These are phyloP conservation scores for Cercospora sojina DNA, from an alignment of 2,329 filamentous ascomycete genomes.

Conservation along the genomic window DNA sequence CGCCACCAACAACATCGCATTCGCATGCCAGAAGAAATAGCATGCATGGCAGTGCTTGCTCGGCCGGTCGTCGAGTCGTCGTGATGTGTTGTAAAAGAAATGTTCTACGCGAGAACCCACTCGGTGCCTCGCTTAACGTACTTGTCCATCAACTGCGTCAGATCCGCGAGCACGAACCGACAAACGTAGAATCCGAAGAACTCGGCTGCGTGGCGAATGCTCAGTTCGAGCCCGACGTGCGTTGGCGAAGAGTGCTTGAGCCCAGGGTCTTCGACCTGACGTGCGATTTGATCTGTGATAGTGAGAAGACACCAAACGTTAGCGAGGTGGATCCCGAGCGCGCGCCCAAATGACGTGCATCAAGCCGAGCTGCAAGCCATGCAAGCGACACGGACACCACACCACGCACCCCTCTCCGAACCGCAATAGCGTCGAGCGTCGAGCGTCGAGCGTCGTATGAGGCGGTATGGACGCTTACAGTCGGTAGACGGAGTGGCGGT, in stretches of 20 bases:
- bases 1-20: not conserved
- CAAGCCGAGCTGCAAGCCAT: slow-evolving; percentile 13
- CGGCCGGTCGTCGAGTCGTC: not conserved
- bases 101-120: slow-evolving; percentile 68
- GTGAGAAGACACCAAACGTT: slow-evolving; percentile 9
- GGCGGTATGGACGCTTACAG: slow-evolving; percentile 9
- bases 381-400: slow-evolving; percentile 16
- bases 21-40: not conserved
- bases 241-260: slow-evolving; percentile 89
- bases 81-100: not conserved
- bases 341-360: slow-evolving; percentile 16
- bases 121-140: slow-evolving; percentile 95
- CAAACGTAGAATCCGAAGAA: slow-evolving; percentile 98
- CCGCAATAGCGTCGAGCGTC: not conserved
- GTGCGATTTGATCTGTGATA: slow-evolving; percentile 79
- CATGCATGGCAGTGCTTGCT: not conserved
- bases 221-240: slow-evolving; percentile 91
- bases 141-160: slow-evolving; percentile 85
- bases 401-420: not conserved
- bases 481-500: slow-evolving; percentile 11
- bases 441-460: slow-evolving; percentile 1
- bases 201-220: slow-evolving; percentile 88
- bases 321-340: slow-evolving; percentile 14
- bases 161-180: slow-evolving; percentile 85
- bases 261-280: slow-evolving; percentile 93